Evolutionary conservation across 2,329 filamentous ascomycete species (phyloP).

Genomic region (Stagonosporopsis chrysanthemi): DNA sequence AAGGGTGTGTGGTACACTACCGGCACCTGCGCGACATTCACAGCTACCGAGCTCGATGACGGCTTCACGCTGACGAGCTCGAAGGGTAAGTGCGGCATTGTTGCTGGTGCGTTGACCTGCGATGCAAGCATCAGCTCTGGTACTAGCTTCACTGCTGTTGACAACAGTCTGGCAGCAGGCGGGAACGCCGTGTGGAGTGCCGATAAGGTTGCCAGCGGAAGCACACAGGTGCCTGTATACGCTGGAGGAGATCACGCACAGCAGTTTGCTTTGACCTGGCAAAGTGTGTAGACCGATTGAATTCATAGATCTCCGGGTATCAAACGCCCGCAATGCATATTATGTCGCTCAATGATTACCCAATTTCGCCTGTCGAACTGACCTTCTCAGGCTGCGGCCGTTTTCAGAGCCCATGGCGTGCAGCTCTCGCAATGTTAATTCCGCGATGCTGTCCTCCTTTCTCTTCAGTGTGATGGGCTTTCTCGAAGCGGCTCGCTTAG

Average conservation of each 20-base stretch:
- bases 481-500: neutral
- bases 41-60: slow-evolving; percentile 53
- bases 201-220: slow-evolving; percentile 52
- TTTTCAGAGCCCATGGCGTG: slow-evolving; percentile 4
- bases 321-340: slow-evolving; percentile 12
- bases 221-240: slow-evolving; percentile 56
- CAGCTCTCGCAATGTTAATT: slow-evolving; percentile 8
- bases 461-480: neutral
- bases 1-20: slow-evolving; percentile 71
- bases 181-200: slow-evolving; percentile 55
- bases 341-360: neutral
- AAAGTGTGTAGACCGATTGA: slow-evolving; percentile 30
- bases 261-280: slow-evolving; percentile 50
- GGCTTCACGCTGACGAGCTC: slow-evolving; percentile 45
- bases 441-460: slow-evolving; percentile 5
- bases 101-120: slow-evolving; percentile 63
- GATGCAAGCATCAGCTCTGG: slow-evolving; percentile 55
- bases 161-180: slow-evolving; percentile 48
- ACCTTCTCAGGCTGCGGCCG: slow-evolving; percentile 3
- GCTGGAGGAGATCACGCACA: slow-evolving; percentile 44
- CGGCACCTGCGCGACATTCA: slow-evolving; percentile 73
- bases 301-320: slow-evolving; percentile 3
- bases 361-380: slow-evolving; percentile 1
- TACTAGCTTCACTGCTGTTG: slow-evolving; percentile 52
- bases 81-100: slow-evolving; percentile 61